Evolutionary conservation across 768 basidiomycete genomes (phyloP).

Genomic region (Daedaleopsis sinensis): DNA sequence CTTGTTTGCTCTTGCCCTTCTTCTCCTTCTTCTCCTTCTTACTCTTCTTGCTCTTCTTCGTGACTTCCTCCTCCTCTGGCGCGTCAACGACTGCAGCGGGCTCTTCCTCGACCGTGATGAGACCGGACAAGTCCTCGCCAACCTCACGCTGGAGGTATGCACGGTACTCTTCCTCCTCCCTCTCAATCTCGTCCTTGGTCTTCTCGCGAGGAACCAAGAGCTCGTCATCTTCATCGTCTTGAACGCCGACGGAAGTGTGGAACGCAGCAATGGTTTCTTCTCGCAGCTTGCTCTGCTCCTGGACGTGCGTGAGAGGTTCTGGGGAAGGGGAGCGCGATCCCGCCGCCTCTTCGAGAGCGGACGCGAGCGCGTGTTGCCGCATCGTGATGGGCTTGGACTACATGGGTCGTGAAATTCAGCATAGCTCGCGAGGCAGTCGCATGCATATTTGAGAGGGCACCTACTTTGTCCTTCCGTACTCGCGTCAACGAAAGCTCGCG

Average conservation of each 20-base stretch:
- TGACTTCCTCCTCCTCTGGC: slow-evolving; percentile 23
- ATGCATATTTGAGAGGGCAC: neutral
- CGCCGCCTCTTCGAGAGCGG: slow-evolving; percentile 54
- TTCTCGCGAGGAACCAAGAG: slow-evolving; percentile 76
- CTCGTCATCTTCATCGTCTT: slow-evolving; percentile 62
- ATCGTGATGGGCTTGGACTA: slow-evolving; percentile 76
- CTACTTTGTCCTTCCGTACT: slow-evolving; percentile 55
- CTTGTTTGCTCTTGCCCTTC: slow-evolving; percentile 46
- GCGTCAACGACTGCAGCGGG: slow-evolving; percentile 22
- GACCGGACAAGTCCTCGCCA: slow-evolving; percentile 68
- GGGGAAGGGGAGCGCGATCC: slow-evolving; percentile 61
- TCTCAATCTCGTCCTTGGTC: slow-evolving; percentile 73
- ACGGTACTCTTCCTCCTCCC: slow-evolving; percentile 86
- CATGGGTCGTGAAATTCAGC: neutral
- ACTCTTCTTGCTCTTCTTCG: slow-evolving; percentile 34
- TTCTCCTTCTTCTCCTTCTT: slow-evolving; percentile 28
- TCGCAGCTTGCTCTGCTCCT: slow-evolving; percentile 77
- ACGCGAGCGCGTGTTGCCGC: slow-evolving; percentile 70
- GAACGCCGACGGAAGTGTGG: slow-evolving; percentile 45
- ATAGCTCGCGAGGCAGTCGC: no score
- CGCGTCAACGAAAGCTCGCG: slow-evolving; percentile 28
- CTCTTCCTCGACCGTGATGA: slow-evolving; percentile 60
- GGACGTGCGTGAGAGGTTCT: slow-evolving; percentile 63
- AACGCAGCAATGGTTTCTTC: slow-evolving; percentile 88
- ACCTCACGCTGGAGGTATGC: slow-evolving; percentile 81